Evolutionary conservation across 192 early-diverging fungal genomes (phyloP), one percentile per base, ranked within the genome.

Genomic region (Backusella australiensis): DNA sequence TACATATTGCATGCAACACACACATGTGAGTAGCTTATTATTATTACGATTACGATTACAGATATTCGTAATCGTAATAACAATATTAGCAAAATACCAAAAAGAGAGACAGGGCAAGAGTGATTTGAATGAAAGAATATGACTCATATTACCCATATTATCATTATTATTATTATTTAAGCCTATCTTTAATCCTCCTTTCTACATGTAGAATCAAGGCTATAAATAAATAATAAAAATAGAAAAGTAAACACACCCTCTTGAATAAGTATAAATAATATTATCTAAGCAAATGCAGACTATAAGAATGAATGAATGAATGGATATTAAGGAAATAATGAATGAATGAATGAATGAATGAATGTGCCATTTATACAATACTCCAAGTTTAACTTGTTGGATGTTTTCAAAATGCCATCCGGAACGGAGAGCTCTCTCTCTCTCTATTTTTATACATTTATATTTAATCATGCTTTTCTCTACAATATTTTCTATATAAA

Each of bases 1-100:
- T 66, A 34, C 32, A 66, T 66, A 34, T 66, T 32, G 63, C 63
- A 66, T 66, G 63, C 63, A 66, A 66, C 63, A 66, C 38, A 39
- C 32, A 66, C 63, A 34, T 66, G 63, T 66, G 32, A 66, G 26
- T 66, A 66, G 46, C 5, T n/a, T 49, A 49, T 19, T 49, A 21
- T 49, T n/a, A 49, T 21, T 23, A 23, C 23, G 26, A 29, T 44
- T 44, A 39, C 6, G 9, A 7, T 12, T 8, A 39, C 38, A 11
- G 11, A 0, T 39, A 39, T 39, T 39, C 38, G 11, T 39, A 12
- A 17, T 44, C 0, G 42, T 44, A 17, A 44, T 44, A 17, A 44
- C 12, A 44, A 17, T 44, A 44, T 1, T 17, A 44, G 15, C 12
- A 17, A 17, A 14, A 14, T 44, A 17, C 15, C 15, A 44, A 17